A percentile compares a stretch with the other conserved stretches of the same genome.
Evolutionary conservation across 2,329 filamentous ascomycete species (phyloP).

Genomic region (Hypoxylon sp.): DNA sequence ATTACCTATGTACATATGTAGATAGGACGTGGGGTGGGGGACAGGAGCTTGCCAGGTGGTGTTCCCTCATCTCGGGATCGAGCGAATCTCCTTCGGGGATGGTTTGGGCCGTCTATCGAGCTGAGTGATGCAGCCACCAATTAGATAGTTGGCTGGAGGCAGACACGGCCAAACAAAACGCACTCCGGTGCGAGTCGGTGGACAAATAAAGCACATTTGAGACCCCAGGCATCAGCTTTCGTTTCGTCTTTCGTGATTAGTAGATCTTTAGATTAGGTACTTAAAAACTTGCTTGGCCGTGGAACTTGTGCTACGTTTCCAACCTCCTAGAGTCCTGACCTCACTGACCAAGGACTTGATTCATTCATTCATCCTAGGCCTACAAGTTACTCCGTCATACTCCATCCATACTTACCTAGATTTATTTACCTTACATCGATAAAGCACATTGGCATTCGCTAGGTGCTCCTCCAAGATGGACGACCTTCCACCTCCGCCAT

Average conservation of each 20-base stretch:
- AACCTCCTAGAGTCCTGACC: not conserved
- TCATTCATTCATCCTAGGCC: not conserved
- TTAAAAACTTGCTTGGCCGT: not conserved
- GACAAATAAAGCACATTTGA: slow-evolving; percentile 29
- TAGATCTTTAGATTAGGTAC: not conserved
- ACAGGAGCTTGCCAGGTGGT: slow-evolving; percentile 27
- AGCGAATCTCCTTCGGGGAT: slow-evolving; percentile 34
- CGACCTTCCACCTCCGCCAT: slow-evolving; percentile 65
- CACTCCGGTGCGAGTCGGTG: slow-evolving; percentile 7
- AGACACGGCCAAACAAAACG: slow-evolving; percentile 7
- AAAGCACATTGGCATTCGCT: not conserved
- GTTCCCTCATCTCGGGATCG: slow-evolving; percentile 25
- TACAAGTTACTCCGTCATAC: not conserved
- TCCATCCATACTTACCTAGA: not conserved
- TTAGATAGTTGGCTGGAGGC: slow-evolving; percentile 18
- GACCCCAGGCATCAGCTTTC: slow-evolving; percentile 17
- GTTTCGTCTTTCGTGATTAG: too few species aligned
- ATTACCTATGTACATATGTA: too few species aligned
- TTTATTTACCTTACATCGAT: slow-evolving; percentile 6
- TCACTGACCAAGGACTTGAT: not conserved
- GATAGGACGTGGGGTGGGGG: slow-evolving; percentile 37
- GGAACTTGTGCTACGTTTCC: not conserved
- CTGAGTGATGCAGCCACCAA: slow-evolving; percentile 34
- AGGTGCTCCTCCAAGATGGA: slow-evolving; percentile 43
- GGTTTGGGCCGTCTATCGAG: slow-evolving; percentile 1